phyloP scores from a whole-genome alignment of 345 rosid genomes.

The Euphorbia peplus region DNA sequence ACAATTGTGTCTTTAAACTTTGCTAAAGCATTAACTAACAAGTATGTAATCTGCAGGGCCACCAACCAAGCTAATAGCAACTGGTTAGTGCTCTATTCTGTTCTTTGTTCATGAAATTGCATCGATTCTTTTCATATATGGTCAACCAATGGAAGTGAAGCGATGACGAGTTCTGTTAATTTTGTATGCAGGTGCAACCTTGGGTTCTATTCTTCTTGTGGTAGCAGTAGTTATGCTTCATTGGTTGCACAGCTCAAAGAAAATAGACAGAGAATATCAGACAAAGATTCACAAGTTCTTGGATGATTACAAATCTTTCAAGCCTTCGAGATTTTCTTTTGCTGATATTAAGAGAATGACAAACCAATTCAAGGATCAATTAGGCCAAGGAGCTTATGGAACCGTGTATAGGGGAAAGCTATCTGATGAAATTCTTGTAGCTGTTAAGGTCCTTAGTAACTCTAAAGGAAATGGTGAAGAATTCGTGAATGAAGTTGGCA shows the following conservation, averaged over 20 bases:
- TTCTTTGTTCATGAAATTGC: no score
- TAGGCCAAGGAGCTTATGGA: constrained; percentile 19
- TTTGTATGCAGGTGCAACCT: no score
- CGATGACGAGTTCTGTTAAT: no score
- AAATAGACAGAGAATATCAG: constrained; percentile 3
- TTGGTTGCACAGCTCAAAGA: background rate
- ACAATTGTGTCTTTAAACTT: no score
- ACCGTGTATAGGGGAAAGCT: constrained; percentile 16
- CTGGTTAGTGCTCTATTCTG: no score
- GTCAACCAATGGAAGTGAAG: no score
- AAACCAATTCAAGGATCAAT: constrained; percentile 12
- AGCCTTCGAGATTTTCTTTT: constrained; percentile 12
- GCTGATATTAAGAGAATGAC: no score
- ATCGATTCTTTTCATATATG: no score
- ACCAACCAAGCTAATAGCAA: no score
- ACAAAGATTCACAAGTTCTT: constrained; percentile 1
- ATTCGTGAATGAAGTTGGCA: no score
- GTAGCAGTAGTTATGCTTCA: background rate
- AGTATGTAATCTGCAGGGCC: no score
- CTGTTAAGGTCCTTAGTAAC: constrained; percentile 5
- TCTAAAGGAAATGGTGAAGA: constrained; percentile 6
- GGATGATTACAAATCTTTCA: constrained; percentile 12
- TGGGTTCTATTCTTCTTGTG: background rate
- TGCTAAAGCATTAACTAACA: no score
- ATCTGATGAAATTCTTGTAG: constrained; percentile 1